Evolutionary conservation across 2,329 filamentous ascomycete genomes (phyloP).

Genomic region (Acephala macrosclerotiorum): DNA sequence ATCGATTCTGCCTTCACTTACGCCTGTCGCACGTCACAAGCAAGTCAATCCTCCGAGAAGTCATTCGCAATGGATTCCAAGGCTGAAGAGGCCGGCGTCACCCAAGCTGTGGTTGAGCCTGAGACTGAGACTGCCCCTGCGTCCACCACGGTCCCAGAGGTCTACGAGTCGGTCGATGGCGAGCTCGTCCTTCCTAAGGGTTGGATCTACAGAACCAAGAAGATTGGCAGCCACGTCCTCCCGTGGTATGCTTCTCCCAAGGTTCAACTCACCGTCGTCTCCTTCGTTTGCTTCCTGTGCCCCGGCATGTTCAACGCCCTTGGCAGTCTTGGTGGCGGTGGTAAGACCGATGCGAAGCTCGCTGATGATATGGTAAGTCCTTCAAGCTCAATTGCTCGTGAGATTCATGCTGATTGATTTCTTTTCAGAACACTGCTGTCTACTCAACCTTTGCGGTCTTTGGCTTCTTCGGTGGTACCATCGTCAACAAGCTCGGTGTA

Average conservation of each 20-base stretch:
- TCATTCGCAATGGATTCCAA: neutral
- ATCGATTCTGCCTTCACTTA: neutral
- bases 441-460: conserved; percentile 59
- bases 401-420: neutral
- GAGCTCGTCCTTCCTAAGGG: neutral
- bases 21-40: neutral
- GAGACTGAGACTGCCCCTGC: neutral
- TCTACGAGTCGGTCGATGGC: neutral
- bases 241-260: conserved; percentile 78
- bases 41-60: neutral
- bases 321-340: conserved; percentile 69
- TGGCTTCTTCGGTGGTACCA: conserved; percentile 65
- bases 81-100: neutral
- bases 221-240: conserved; percentile 59
- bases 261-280: conserved; percentile 74
- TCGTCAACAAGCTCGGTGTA: conserved; percentile 77
- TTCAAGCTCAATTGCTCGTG: neutral
- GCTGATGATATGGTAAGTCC: conserved; percentile 55
- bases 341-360: conserved; percentile 58
- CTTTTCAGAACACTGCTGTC: conserved; percentile 50
- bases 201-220: conserved; percentile 74
- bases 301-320: conserved; percentile 78
- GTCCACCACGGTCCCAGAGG: neutral
- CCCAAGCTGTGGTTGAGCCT: neutral
- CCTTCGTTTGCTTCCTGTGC: conserved; percentile 74